These are phyloP conservation scores for Neurospora intermedia DNA, from an alignment of 495 filamentous ascomycete species.

Conservation along the genomic window DNA sequence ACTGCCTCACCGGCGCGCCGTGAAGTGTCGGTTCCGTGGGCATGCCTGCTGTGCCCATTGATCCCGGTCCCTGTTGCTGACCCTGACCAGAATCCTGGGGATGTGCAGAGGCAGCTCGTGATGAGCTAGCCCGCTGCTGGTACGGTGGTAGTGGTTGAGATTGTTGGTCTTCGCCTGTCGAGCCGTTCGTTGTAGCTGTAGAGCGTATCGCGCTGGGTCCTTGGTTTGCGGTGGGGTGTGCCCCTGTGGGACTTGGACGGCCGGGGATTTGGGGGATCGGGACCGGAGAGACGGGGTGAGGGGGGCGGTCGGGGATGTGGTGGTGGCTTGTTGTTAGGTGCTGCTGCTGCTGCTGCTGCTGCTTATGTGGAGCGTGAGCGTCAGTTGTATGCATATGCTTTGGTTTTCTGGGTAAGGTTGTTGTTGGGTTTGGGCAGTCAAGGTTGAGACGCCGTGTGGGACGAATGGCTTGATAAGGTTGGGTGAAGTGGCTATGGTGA, in stretches of 20 bases:
- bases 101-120: slow-evolving; percentile 42
- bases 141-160: background rate
- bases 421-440: no score
- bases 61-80: background rate
- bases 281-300: slow-evolving; percentile 6
- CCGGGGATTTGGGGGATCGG: slow-evolving; percentile 16
- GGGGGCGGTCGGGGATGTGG: background rate
- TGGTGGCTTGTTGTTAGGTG: slow-evolving; percentile 3
- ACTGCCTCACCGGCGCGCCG: slow-evolving; percentile 77
- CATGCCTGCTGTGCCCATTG: slow-evolving; percentile 19
- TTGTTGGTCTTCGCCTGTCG: slow-evolving; percentile 12
- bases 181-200: background rate
- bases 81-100: slow-evolving; percentile 24
- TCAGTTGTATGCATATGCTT: slow-evolving; percentile 9
- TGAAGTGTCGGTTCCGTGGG: slow-evolving; percentile 49
- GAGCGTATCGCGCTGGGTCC: slow-evolving; percentile 30
- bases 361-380: slow-evolving; percentile 7
- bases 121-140: slow-evolving; percentile 11
- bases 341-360: slow-evolving; percentile 13
- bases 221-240: slow-evolving; percentile 21
- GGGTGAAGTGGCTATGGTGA: background rate
- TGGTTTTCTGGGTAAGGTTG: background rate
- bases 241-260: slow-evolving; percentile 7
- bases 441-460: no score
- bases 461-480: no score